phyloP scores from a whole-genome alignment of 1,284 basidiomycete genomes.

The Waitea zeae region DNA sequence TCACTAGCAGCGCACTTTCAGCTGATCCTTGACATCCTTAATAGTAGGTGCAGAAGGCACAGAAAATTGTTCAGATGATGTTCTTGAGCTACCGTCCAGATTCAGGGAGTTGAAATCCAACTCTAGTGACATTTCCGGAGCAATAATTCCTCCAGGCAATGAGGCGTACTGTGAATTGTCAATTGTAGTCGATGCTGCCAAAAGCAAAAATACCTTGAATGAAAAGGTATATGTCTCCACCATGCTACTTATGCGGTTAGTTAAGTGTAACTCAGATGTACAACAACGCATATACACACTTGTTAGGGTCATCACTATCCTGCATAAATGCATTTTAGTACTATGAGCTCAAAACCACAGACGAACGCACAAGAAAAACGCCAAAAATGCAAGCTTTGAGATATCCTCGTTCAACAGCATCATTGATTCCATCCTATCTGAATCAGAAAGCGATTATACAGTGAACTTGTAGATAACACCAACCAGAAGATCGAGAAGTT shows the following conservation, averaged over 20 bases:
- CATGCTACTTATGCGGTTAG: conserved; percentile 25
- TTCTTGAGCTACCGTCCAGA: background rate
- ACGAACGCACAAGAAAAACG: conserved; percentile 47
- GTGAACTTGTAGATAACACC: conserved; percentile 7
- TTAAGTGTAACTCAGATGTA: conserved; percentile 2
- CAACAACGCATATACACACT: conserved; percentile 25
- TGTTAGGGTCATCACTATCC: conserved; percentile 66
- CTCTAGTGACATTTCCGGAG: conserved; percentile 10
- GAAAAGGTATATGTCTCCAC: conserved; percentile 73
- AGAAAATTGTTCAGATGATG: no score
- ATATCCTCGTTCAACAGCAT: conserved; percentile 61
- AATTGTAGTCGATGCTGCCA: background rate
- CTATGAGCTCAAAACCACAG: background rate
- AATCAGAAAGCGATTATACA: conserved; percentile 1
- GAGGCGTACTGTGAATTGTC: background rate
- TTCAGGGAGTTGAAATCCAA: conserved; percentile 6
- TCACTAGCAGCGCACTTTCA: conserved; percentile 7
- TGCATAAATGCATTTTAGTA: background rate
- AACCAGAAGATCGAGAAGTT: conserved; percentile 62
- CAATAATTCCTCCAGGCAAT: conserved; percentile 6
- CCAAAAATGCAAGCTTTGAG: conserved; percentile 68
- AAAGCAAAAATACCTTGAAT: conserved; percentile 32
- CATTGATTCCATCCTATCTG: conserved; percentile 70
- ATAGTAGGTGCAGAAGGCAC: conserved; percentile 8
- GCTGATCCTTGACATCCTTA: conserved; percentile 10